Percentiles rank a stretch among this genome's conserved stretches.
These are phyloP conservation scores for Trichoderma afroharzianum DNA, from an alignment of 2,329 filamentous ascomycete genomes.

Conservation along the genomic window DNA sequence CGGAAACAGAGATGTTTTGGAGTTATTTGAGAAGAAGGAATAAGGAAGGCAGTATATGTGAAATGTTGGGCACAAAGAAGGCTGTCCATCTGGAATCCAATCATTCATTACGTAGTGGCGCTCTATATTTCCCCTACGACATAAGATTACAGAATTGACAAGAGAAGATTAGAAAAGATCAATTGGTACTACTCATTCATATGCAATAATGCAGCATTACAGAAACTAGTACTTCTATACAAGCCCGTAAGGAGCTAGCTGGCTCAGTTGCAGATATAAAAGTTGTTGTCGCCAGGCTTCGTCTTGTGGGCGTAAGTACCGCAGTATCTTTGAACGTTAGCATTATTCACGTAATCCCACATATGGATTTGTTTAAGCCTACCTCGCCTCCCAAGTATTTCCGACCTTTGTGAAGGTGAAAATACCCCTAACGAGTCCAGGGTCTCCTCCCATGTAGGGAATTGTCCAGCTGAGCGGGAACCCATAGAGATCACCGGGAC, in stretches of 20 bases:
- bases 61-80: background rate
- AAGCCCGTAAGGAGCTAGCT: background rate
- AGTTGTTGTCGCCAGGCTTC: background rate
- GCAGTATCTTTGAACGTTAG: background rate
- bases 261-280: background rate
- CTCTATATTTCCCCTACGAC: background rate
- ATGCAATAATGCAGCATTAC: background rate
- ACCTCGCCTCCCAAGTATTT: background rate
- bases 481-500: background rate
- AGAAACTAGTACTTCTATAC: background rate
- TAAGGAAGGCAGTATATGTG: conserved; percentile 10
- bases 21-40: conserved; percentile 28
- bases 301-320: background rate
- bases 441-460: background rate
- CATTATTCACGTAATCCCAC: background rate
- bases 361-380: background rate
- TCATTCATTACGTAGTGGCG: background rate
- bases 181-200: background rate
- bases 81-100: background rate
- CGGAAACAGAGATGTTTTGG: conserved; percentile 26
- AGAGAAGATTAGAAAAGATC: background rate
- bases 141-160: background rate
- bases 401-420: background rate
- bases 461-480: background rate
- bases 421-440: background rate